A percentile compares a stretch with the other conserved stretches of the same genome.
phyloP scores from a whole-genome alignment of 1,139 yeast genomes.

The Wickerhamomyces sp. region DNA sequence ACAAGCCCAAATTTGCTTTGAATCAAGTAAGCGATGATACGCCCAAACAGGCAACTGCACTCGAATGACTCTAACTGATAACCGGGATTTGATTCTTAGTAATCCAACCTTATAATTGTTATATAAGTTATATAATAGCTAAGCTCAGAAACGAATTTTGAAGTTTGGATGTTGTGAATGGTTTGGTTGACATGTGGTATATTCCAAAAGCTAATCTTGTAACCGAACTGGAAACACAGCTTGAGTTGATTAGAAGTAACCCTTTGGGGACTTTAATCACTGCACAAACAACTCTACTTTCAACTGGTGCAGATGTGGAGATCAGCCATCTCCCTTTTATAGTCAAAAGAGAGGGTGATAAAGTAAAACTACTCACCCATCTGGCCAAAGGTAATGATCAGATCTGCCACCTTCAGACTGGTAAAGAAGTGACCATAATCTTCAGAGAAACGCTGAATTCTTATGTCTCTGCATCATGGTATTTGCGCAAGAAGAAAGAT shows the following conservation, averaged over 20 bases:
- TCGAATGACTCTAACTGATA: too few species aligned
- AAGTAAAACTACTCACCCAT: conserved; percentile 48
- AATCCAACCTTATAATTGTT: too few species aligned
- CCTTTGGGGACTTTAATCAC: conserved; percentile 55
- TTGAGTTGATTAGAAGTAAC: conserved; percentile 38
- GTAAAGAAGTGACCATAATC: conserved; percentile 44
- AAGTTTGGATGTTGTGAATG: too few species aligned
- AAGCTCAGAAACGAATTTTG: too few species aligned
- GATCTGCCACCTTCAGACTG: conserved; percentile 37
- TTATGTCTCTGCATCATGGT: conserved; percentile 60
- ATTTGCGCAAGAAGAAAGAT: conserved; percentile 51
- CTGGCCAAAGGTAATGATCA: conserved; percentile 55
- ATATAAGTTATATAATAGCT: too few species aligned
- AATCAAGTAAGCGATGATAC: too few species aligned
- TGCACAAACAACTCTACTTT: conserved; percentile 22
- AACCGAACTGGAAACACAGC: conserved; percentile 35
- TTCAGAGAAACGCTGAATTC: conserved; percentile 48
- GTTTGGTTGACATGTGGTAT: conserved; percentile 5
- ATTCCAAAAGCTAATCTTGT: conserved; percentile 26
- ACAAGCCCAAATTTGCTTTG: too few species aligned
- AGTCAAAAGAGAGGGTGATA: conserved; percentile 37
- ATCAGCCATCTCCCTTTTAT: conserved; percentile 62
- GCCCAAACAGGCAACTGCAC: too few species aligned
- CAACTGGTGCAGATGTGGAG: conserved; percentile 28
- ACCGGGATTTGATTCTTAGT: too few species aligned